Base-by-base conservation (phyloP, 345 rosid species). In the Aurinia saxatilis region DNA sequence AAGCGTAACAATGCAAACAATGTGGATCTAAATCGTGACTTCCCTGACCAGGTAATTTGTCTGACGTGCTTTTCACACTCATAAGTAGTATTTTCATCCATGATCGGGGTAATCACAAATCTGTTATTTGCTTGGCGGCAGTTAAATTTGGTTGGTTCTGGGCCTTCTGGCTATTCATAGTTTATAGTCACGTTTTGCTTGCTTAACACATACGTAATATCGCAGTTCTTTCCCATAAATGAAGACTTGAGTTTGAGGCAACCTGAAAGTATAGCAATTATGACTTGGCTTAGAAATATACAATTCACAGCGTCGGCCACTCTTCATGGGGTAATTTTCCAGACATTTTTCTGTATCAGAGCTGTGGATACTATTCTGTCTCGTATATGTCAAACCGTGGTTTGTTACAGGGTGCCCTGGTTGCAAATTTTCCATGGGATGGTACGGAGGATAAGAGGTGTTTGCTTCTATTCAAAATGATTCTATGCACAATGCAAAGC, bases 361-460 rank as follows among this genome's bases (percentile, higher is more conserved):
- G 45, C 48, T 58, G 25, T 41, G 40, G 7, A 27, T 16, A 35
- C 33, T 46, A 36, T 39, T 16, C 41, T 7, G 1, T 36, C 56
- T 17, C 63, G 47, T 8, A 10, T 45, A 6, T 66, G 10, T 18
- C 29, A 21, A 50, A 38, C 21, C 6, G 1, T 51, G 60, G 50
- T 60, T 66, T 15, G 67, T 75, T 41, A 39, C 84, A 93, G 99
- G 99, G 99, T 63, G 96, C 97, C 15, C 85, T 87, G 38, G 97
- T 87, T 41, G 99, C 97, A 75, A 93, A 93, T 75, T 85, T 90
- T 79, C 99, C 99, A 9, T 90, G 99, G 99, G 99, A 90, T 78
- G 96, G 92, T 45, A 85, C 91, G 1, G 74, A 60, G 71, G 87
- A 93, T 71, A 78, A 54, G 73, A 77, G 90, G 99, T 90, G 76